Percentiles rank a stretch among this genome's conserved stretches.
Evolutionary conservation across 2,329 filamentous ascomycete species (phyloP).

Genomic region (Catunica adiposa): DNA sequence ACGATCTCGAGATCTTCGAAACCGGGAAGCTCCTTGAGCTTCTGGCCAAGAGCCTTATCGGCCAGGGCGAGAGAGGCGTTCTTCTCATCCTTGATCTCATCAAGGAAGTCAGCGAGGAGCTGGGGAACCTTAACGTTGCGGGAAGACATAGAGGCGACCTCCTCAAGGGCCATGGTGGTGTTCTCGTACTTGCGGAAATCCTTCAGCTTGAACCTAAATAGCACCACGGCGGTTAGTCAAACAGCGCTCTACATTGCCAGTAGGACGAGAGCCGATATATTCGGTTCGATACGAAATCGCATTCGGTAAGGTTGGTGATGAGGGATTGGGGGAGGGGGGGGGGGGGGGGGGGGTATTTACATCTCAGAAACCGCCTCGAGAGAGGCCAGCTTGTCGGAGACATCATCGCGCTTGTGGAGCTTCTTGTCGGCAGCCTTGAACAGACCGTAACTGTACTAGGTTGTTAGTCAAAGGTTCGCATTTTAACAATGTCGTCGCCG

Average conservation of each 20-base stretch:
- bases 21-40: slow-evolving; percentile 81
- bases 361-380: slow-evolving; percentile 75
- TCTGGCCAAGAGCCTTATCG: slow-evolving; percentile 78
- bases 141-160: slow-evolving; percentile 62
- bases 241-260: not conserved
- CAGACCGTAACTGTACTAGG: slow-evolving; percentile 62
- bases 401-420: slow-evolving; percentile 72
- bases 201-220: slow-evolving; percentile 71
- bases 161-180: slow-evolving; percentile 74
- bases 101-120: slow-evolving; percentile 64
- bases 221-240: slow-evolving; percentile 11
- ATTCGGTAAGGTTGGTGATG: not conserved
- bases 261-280: not conserved
- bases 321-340: not conserved
- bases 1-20: slow-evolving; percentile 71
- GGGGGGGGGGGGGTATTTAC: slow-evolving; percentile 34
- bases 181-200: slow-evolving; percentile 96
- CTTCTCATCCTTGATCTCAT: slow-evolving; percentile 91
- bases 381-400: slow-evolving; percentile 56
- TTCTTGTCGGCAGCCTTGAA: slow-evolving; percentile 99
- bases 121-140: slow-evolving; percentile 83
- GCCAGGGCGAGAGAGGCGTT: slow-evolving; percentile 89
- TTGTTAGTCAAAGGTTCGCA: slow-evolving; percentile 7
- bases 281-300: not conserved
- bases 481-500: not conserved